Conservation (phyloP, 768 basidiomycete genomes). For the Lactarius hatsudake region DNA sequence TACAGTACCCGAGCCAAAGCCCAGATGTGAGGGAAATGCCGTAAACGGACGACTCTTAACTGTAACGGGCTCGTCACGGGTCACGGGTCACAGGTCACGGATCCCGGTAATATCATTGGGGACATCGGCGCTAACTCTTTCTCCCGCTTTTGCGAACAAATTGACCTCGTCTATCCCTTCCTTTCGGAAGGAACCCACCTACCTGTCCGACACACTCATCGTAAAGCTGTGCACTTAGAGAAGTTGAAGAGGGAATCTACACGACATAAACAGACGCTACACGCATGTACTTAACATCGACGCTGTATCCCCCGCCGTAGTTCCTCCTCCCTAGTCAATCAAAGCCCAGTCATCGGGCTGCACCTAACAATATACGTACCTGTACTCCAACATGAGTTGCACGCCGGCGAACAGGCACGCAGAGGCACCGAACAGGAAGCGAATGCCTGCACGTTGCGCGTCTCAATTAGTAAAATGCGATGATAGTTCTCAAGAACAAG, state of each 20-base stretch:
- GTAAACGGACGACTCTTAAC: no score
- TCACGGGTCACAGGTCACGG: no score
- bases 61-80: no score
- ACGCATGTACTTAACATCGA: constrained; percentile 15
- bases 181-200: no score
- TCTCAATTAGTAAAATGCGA: background rate
- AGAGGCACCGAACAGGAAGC: constrained; percentile 60
- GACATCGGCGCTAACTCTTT: no score
- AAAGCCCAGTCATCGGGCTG: background rate
- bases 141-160: no score
- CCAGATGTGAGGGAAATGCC: no score
- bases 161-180: no score
- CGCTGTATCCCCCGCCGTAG: constrained; percentile 28
- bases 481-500: background rate
- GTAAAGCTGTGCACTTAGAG: background rate
- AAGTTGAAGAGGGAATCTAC: background rate
- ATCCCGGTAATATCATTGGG: no score
- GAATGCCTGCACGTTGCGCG: constrained; percentile 48
- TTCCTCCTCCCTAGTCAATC: constrained; percentile 34
- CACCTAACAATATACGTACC: constrained; percentile 41
- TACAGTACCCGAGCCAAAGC: no score
- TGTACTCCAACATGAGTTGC: constrained; percentile 96
- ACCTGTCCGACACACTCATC: background rate
- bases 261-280: background rate
- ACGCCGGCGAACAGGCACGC: constrained; percentile 73